Percentiles rank a stretch among this genome's conserved stretches.
phyloP scores from a whole-genome alignment of 805 yeast species.

The Blastobotrys chiropterorum region DNA sequence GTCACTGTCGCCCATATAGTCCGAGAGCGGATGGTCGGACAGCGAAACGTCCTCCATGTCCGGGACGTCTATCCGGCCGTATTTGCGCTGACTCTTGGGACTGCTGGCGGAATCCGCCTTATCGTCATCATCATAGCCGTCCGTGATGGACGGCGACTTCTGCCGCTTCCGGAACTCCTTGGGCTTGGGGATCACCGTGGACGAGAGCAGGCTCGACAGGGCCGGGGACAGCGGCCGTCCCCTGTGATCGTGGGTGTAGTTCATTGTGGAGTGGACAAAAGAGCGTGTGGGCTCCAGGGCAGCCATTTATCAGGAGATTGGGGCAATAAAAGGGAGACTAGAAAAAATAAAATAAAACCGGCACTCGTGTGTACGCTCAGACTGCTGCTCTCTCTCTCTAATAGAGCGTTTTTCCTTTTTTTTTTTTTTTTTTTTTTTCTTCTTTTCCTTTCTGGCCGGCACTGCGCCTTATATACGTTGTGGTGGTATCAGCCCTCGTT shows the following conservation, averaged over 20 bases:
- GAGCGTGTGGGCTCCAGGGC: neutral
- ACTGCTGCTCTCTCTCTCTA: too few relatives aligned
- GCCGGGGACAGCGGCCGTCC: constrained; percentile 20
- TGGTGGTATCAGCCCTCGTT: too few relatives aligned
- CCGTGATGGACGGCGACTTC: neutral
- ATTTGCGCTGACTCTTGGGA: neutral
- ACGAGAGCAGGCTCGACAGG: constrained; percentile 14
- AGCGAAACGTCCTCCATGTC: constrained; percentile 1
- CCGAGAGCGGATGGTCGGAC: constrained; percentile 9
- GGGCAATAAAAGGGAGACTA: neutral
- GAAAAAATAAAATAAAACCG: neutral
- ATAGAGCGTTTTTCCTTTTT: too few relatives aligned
- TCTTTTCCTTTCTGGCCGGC: too few relatives aligned
- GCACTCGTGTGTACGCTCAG: neutral
- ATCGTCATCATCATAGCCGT: neutral
- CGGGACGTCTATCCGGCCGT: neutral
- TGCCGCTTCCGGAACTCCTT: constrained; percentile 1
- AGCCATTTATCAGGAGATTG: neutral
- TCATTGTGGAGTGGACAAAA: neutral
- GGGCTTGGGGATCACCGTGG: constrained; percentile 17
- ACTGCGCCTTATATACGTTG: too few relatives aligned
- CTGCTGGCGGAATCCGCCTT: neutral
- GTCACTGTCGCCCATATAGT: constrained; percentile 5
- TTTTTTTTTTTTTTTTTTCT: too few relatives aligned
- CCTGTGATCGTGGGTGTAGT: constrained; percentile 15